Evolutionary conservation across 1,284 basidiomycete species (phyloP), one percentile per base, ranked within the genome.

Genomic region (Phellopilus nigrolimitatus): DNA sequence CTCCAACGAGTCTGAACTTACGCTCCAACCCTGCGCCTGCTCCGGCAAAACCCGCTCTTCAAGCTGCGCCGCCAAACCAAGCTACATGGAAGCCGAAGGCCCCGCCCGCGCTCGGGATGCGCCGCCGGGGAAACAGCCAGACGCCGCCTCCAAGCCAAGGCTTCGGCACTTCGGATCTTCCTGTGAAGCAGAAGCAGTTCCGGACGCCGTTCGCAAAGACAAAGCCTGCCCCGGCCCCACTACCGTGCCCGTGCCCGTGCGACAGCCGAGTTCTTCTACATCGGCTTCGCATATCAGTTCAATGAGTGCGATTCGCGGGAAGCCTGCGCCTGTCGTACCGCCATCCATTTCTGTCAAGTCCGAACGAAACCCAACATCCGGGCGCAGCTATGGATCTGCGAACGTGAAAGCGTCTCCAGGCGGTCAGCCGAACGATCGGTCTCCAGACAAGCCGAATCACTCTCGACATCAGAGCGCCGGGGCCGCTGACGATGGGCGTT

Each of bases 61-160:
- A 22, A 27, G 7, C 46, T 8, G 15, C 9, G 25, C 24, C 9
- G 36, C 19, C 13, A 17, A 4, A 12, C 17, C 8, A 9, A 10
- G 27, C 17, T 5, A 10, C 9, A 27, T 19, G n/a, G 17, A 36
- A 40, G 25, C 21, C 33, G 17, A 19, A n/a, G 17, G 31, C n/a
- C 21, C 39, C 45, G 13, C 51, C 51, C 5, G 46, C 30, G 10
- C 51, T 53, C 8, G 51, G 51, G 17, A 53, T 53, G 51, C 45
- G 51, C 6, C 45, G 51, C 12, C 28, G 30, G 1, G 22, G 15
- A 9, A 44, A 44, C 24, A 53, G 51, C 17, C 45, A 48, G 9
- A 19, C 34, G 4, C 30, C 21, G 9, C 36, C 51, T 2, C 25
- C 40, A 22, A 47, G 40, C 24, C 49, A 51, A 21, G 34, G 19